Evolutionary conservation across 331 rosid genomes (phyloP).

Genomic region (Acacia pycnantha): DNA sequence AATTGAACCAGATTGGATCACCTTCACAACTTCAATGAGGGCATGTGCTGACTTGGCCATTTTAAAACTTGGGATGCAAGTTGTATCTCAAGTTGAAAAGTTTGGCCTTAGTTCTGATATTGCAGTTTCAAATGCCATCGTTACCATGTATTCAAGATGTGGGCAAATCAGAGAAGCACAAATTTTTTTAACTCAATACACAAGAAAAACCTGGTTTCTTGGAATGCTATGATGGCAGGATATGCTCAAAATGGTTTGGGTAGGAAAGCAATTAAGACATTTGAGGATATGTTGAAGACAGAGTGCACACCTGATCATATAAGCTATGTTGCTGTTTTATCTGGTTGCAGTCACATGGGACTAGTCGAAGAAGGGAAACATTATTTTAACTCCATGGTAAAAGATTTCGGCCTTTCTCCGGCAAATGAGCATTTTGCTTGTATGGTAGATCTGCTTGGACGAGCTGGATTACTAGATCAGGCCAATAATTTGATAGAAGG

Average conservation of each 20-base stretch:
- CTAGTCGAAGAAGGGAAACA: conserved; percentile 66
- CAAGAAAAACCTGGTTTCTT: conserved; percentile 64
- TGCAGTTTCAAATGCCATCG: conserved; percentile 66
- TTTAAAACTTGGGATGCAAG: conserved; percentile 68
- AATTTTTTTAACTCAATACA: conserved; percentile 49
- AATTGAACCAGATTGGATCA: conserved; percentile 68
- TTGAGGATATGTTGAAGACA: conserved; percentile 59
- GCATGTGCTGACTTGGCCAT: conserved; percentile 81
- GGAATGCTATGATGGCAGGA: conserved; percentile 85
- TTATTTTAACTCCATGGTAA: conserved; percentile 64
- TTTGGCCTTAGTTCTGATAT: conserved; percentile 55
- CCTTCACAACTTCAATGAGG: conserved; percentile 61
- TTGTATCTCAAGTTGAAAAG: conserved; percentile 56
- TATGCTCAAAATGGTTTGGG: conserved; percentile 90
- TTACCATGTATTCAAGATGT: conserved; percentile 84
- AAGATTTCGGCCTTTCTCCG: conserved; percentile 59
- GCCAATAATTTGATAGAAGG: conserved; percentile 63
- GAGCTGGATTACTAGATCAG: conserved; percentile 70
- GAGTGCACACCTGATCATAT: conserved; percentile 68
- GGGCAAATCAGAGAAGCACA: conserved; percentile 68
- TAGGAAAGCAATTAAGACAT: conserved; percentile 60
- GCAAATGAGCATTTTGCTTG: conserved; percentile 76
- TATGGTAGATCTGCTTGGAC: conserved; percentile 86
- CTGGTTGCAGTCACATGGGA: conserved; percentile 91
- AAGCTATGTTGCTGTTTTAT: conserved; percentile 69